These are phyloP conservation scores for Eutrema japonicum DNA, from an alignment of 345 rosid species.

Conservation along the genomic window DNA sequence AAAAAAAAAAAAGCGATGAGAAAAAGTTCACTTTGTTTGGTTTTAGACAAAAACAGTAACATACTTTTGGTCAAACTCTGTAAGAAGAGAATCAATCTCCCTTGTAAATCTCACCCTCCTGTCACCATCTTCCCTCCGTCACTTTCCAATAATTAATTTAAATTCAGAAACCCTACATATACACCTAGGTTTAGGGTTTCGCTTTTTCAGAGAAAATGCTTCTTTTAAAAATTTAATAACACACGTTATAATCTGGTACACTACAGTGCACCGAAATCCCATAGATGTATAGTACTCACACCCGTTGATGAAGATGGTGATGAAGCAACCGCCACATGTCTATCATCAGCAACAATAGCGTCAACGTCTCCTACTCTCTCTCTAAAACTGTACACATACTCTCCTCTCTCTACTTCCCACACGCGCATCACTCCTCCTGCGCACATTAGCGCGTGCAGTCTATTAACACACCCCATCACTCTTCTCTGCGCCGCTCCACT, in stretches of 20 bases:
- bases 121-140: slow-evolving; percentile 31
- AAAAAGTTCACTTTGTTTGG: slow-evolving; percentile 43
- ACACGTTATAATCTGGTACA: slow-evolving; percentile 26
- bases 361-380: slow-evolving; percentile 62
- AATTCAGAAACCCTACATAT: slow-evolving; percentile 40
- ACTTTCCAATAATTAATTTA: slow-evolving; percentile 33
- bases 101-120: slow-evolving; percentile 34
- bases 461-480: slow-evolving; percentile 71
- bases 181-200: slow-evolving; percentile 45
- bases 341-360: slow-evolving; percentile 65
- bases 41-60: slow-evolving; percentile 46
- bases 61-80: slow-evolving; percentile 46
- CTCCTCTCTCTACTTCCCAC: slow-evolving; percentile 62
- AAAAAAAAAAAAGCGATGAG: background rate
- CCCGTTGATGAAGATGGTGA: slow-evolving; percentile 39
- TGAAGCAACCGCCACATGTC: slow-evolving; percentile 76
- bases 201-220: slow-evolving; percentile 24
- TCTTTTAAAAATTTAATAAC: background rate
- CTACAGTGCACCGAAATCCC: slow-evolving; percentile 84
- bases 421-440: slow-evolving; percentile 65
- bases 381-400: slow-evolving; percentile 49
- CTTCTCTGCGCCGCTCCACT: slow-evolving; percentile 42
- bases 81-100: slow-evolving; percentile 35
- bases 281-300: slow-evolving; percentile 61
- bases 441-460: slow-evolving; percentile 66